Evolutionary conservation across 2,329 filamentous ascomycete genomes (phyloP), one percentile per base, ranked within the genome.

Genomic region (Chalara sp.): DNA sequence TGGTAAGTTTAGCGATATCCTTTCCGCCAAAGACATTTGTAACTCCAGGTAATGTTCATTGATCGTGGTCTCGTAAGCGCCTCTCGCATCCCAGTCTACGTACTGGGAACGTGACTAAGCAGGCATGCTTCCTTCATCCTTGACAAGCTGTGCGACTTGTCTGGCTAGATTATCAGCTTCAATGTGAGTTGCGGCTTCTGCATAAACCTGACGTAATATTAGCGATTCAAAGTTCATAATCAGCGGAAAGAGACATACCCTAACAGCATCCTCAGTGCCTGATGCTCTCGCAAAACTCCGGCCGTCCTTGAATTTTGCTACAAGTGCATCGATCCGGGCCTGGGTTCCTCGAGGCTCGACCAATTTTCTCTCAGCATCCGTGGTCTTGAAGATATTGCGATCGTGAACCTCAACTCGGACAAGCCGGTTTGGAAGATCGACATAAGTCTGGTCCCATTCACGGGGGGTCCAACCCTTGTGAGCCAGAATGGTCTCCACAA

Each of bases 401-500:
- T 96, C 84, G 47, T 77, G 78, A 48, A 99, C 93, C 65, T 95
- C 86, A 55, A 97, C 90, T 54, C 91, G 88, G 52, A 95, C 87
- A n/a, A 99, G 84, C 32, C 90, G 85, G 74, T 96, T 97, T 48
- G 93, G 93, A 11, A 97, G 83, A 68, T 99, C 93, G 29, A 81
- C 86, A 73, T 99, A 99, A 5, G 90, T 96, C 57, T 82, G 81
- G 55, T 91, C 83, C 93, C 93, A 99, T 67, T 97, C 89, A 66
- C 85, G 84, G 44, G 90, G 84, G 30, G 81, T 83, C 91, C 91
- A 99, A 59, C 78, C 79, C 75, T 96, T 97, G 79, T 97, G 90
- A 6, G 93, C 91, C 40, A 99, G 84, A 59, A 97, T 93, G 33
- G 92, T 88, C 71, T 99, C 93, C 39, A 97, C 91, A 64, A 99